Percentiles rank a stretch among this genome's conserved stretches.
phyloP scores from a whole-genome alignment of 2,329 filamentous ascomycete genomes.

The Diatrype stigma region DNA sequence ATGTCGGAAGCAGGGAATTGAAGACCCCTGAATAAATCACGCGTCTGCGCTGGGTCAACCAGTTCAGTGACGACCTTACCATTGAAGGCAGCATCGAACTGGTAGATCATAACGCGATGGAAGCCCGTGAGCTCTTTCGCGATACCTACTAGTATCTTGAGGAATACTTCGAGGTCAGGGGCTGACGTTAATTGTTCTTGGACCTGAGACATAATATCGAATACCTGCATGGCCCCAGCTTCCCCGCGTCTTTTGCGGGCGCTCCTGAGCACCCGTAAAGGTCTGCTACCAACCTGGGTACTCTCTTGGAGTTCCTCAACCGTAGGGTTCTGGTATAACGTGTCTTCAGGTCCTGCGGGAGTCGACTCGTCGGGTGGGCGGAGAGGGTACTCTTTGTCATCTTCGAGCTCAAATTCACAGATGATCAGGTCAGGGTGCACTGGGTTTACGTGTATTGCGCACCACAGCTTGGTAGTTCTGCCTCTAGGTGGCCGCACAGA shows the following conservation, averaged over 20 bases:
- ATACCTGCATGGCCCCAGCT: constrained; percentile 81
- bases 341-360: constrained; percentile 66
- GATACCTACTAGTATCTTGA: constrained; percentile 79
- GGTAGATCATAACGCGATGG: constrained; percentile 89
- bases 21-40: constrained; percentile 80
- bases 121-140: constrained; percentile 89
- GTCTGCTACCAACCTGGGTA: constrained; percentile 70
- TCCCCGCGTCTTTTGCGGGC: constrained; percentile 73
- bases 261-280: constrained; percentile 70
- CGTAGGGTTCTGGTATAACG: constrained; percentile 67
- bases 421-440: constrained; percentile 67
- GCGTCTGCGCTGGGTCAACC: constrained; percentile 73
- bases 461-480: constrained; percentile 71
- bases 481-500: constrained; percentile 58
- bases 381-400: constrained; percentile 66
- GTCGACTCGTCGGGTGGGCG: constrained; percentile 57
- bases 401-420: constrained; percentile 84
- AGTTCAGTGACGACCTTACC: constrained; percentile 84
- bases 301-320: constrained; percentile 70
- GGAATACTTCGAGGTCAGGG: constrained; percentile 63
- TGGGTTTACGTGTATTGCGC: constrained; percentile 74
- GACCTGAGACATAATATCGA: constrained; percentile 87
- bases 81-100: constrained; percentile 80
- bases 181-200: constrained; percentile 80
- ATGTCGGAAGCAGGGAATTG: constrained; percentile 88